Base-by-base conservation (phyloP, 768 basidiomycete genomes). In the Hypholoma fasciculare region DNA sequence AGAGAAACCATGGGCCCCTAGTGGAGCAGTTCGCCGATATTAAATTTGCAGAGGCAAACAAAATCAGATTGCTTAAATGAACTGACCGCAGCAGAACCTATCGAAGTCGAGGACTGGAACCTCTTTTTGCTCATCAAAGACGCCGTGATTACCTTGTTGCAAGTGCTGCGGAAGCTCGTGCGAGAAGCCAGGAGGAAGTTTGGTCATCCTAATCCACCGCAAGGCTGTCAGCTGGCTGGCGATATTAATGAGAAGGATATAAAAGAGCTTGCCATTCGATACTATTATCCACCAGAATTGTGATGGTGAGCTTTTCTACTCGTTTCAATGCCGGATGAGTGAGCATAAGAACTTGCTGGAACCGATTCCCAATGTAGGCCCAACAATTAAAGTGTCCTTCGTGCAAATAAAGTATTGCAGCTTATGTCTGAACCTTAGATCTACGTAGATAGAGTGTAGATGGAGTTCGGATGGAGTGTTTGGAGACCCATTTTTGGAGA, bases 1-100 rank as follows among this genome's bases (percentile, higher is more conserved):
- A n/a, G 91, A 83, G 64, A 94, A 88, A 1, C 92, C 92, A 73
- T 94, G 92, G 1, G 92, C 92, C 4, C 90, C 90, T 87, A 57
- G 30, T 34, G 7, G 30, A 34, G 34, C 39, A 12, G 14, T 5
- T 26, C 17, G 14, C 20, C 0, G 19, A 52, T 36, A 30, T 12
- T 37, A n/a, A 8, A 44, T 20, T 20, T 46, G 52, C 52, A 43
- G 3, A 27, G 20, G 26, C 7, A 11, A 34, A 9, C 30, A 6
- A 34, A 1, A 34, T 34, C 6, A 26, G 34, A 19, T 17, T 57
- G n/a, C 26, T 44, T 11, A 55, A n/a, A 43, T 38, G 9, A 23
- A 59, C 62, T 27, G 56, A 69, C 75, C 83, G 57, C 77, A 88
- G 76, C 89, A 78, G 67, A 87, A 90, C 49, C 84, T 79, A 65